phyloP scores from a whole-genome alignment of 1,284 basidiomycete species.

The Xerocomus minutiporus region DNA sequence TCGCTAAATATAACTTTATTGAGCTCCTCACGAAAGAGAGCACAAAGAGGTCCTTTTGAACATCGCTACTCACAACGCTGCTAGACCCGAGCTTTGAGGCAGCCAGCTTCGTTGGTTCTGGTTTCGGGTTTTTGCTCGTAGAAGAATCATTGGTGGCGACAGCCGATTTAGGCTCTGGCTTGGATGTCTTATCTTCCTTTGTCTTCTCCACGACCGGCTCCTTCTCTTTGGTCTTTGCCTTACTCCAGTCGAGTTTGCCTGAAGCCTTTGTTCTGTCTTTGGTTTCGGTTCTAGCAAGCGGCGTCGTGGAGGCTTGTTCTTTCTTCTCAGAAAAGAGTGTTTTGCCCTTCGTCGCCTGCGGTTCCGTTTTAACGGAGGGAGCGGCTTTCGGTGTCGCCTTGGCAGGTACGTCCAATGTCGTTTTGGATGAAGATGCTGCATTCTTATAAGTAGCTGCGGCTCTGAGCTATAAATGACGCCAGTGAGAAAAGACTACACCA shows the following conservation, averaged over 20 bases:
- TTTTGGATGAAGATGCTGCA: conserved; percentile 30
- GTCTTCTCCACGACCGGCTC: conserved; percentile 21
- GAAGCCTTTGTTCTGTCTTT: conserved; percentile 42
- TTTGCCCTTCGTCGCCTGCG: conserved; percentile 21
- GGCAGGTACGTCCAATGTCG: conserved; percentile 22
- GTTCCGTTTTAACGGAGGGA: conserved; percentile 10
- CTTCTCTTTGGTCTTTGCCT: conserved; percentile 43
- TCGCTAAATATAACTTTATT: conserved; percentile 37
- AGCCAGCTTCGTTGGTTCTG: background rate
- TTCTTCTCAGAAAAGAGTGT: conserved; percentile 12
- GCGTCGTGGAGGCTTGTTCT: conserved; percentile 9
- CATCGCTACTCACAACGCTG: background rate
- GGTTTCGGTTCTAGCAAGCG: conserved; percentile 10
- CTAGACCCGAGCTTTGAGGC: background rate
- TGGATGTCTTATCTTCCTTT: conserved; percentile 24
- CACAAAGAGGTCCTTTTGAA: conserved; percentile 7
- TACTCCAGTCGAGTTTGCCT: conserved; percentile 62
- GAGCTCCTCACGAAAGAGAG: conserved; percentile 6
- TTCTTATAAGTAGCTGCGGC: background rate
- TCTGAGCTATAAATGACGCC: conserved; percentile 14
- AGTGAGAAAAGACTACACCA: conserved; percentile 3
- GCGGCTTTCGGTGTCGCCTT: conserved; percentile 7
- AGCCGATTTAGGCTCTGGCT: conserved; percentile 12
- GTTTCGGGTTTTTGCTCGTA: background rate
- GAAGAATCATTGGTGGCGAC: background rate